These are phyloP conservation scores for Sanchytrium tribonematis DNA, from an alignment of 371 early-diverging fungal genomes.

Conservation along the genomic window DNA sequence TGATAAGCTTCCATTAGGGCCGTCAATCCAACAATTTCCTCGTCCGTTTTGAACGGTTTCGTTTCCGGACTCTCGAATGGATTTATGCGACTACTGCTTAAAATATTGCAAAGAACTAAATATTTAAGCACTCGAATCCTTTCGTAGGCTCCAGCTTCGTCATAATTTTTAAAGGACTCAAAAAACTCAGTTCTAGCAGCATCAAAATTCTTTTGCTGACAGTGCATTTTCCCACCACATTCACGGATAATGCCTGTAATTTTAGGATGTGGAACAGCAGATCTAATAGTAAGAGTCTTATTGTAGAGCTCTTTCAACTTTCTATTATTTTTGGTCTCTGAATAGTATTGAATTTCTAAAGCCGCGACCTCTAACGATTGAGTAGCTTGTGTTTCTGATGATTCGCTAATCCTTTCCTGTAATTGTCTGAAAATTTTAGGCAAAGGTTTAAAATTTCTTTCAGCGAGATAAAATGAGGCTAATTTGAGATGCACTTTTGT, in stretches of 20 bases:
- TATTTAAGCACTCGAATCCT: slow-evolving; percentile 40
- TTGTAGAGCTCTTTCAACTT: slow-evolving; percentile 62
- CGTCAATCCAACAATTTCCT: slow-evolving; percentile 22
- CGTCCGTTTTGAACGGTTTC: slow-evolving; percentile 26
- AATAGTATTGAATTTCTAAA: slow-evolving; percentile 73
- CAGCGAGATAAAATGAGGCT: not conserved
- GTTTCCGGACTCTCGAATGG: slow-evolving; percentile 89
- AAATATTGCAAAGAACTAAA: slow-evolving; percentile 71
- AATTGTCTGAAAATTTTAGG: slow-evolving; percentile 37
- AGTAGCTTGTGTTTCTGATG: slow-evolving; percentile 31
- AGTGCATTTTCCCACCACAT: slow-evolving; percentile 87
- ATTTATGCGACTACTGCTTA: slow-evolving; percentile 70
- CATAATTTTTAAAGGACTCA: slow-evolving; percentile 84
- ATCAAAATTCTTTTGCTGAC: slow-evolving; percentile 47
- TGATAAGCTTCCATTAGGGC: slow-evolving; percentile 67
- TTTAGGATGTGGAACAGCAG: slow-evolving; percentile 77
- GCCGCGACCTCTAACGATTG: slow-evolving; percentile 65
- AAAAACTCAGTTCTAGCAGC: slow-evolving; percentile 74
- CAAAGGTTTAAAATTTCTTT: slow-evolving; percentile 35
- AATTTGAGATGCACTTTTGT: not conserved
- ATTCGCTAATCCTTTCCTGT: slow-evolving; percentile 54
- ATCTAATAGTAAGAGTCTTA: slow-evolving; percentile 53
- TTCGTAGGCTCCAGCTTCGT: slow-evolving; percentile 74
- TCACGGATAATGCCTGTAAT: slow-evolving; percentile 73
- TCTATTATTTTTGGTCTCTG: slow-evolving; percentile 52